phyloP scores from a whole-genome alignment of 73 alveolate species.

The Tetrahymena elliotti region DNA sequence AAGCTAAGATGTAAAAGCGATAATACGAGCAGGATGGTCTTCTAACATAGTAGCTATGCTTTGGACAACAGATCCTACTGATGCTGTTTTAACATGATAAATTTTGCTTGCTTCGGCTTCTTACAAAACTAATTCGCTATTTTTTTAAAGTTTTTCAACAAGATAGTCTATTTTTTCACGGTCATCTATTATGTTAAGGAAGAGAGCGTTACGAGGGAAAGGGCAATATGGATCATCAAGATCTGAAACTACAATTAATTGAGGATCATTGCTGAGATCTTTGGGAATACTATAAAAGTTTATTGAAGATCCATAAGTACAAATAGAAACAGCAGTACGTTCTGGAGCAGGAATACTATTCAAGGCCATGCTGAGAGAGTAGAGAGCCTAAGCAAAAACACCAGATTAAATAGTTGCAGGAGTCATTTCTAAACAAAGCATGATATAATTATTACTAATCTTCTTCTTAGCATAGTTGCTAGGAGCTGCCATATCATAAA shows the following conservation, averaged over 20 bases:
- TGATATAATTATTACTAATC: slow-evolving; percentile 19
- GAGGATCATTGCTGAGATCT: slow-evolving; percentile 51
- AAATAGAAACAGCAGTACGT: slow-evolving; percentile 49
- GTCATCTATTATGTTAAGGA: slow-evolving; percentile 49
- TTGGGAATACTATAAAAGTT: slow-evolving; percentile 51
- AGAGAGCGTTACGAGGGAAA: slow-evolving; percentile 49
- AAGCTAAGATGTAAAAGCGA: slow-evolving; percentile 18
- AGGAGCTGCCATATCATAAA: slow-evolving; percentile 68
- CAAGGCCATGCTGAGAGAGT: slow-evolving; percentile 40
- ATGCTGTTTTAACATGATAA: slow-evolving; percentile 1
- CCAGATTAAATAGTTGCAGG: slow-evolving; percentile 43
- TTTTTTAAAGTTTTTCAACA: slow-evolving; percentile 47
- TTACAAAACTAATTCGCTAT: slow-evolving; percentile 1
- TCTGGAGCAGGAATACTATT: slow-evolving; percentile 63
- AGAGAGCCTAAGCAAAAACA: slow-evolving; percentile 29
- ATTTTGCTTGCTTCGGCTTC: neutral
- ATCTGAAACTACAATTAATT: slow-evolving; percentile 48
- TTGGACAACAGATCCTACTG: slow-evolving; percentile 33
- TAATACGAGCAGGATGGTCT: slow-evolving; percentile 27
- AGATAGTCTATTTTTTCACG: slow-evolving; percentile 62
- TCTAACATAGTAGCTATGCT: slow-evolving; percentile 5
- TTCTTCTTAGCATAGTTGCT: slow-evolving; percentile 38
- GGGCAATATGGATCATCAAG: slow-evolving; percentile 64
- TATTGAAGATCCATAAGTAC: slow-evolving; percentile 53
- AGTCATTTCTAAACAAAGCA: slow-evolving; percentile 60